These are phyloP conservation scores for Sphaerobolus stellatus DNA, from an alignment of 1,284 basidiomycete genomes.

Conservation along the genomic window DNA sequence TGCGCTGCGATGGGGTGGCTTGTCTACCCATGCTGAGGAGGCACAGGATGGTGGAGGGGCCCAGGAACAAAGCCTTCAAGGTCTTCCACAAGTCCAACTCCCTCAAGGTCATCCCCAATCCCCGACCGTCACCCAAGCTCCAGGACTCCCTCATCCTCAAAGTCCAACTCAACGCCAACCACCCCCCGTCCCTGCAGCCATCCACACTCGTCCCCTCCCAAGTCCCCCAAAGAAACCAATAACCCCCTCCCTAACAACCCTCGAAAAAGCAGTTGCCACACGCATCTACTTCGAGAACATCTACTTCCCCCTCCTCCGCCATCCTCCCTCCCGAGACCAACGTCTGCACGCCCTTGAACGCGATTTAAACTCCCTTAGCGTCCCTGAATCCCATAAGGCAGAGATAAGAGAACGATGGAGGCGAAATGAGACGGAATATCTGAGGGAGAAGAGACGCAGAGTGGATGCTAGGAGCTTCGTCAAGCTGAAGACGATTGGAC, in stretches of 20 bases:
- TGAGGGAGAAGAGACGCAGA: slow-evolving; percentile 80
- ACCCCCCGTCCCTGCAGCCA: slow-evolving; percentile 2
- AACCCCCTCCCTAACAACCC: slow-evolving; percentile 81
- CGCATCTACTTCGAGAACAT: slow-evolving; percentile 96
- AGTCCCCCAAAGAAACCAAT: slow-evolving; percentile 54
- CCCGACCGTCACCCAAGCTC: no score
- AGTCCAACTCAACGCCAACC: neutral
- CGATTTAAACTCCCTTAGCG: slow-evolving; percentile 75
- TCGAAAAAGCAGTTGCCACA: slow-evolving; percentile 90
- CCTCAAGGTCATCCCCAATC: no score
- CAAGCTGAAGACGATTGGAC: slow-evolving; percentile 93
- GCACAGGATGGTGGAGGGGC: no score
- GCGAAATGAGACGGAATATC: slow-evolving; percentile 85
- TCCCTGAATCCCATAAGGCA: slow-evolving; percentile 71
- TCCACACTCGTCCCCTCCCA: slow-evolving; percentile 28
- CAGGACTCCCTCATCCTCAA: slow-evolving; percentile 1
- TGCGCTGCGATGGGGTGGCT: neutral
- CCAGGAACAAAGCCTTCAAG: no score
- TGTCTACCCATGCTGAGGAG: neutral
- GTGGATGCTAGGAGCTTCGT: slow-evolving; percentile 85
- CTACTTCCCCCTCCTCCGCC: slow-evolving; percentile 88
- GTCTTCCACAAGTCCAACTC: no score
- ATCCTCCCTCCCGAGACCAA: slow-evolving; percentile 82
- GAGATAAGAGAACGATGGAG: slow-evolving; percentile 74
- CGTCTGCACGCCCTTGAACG: slow-evolving; percentile 82